Conservation (phyloP, 768 basidiomycete species). For the Paxillus ammoniavirescens region DNA sequence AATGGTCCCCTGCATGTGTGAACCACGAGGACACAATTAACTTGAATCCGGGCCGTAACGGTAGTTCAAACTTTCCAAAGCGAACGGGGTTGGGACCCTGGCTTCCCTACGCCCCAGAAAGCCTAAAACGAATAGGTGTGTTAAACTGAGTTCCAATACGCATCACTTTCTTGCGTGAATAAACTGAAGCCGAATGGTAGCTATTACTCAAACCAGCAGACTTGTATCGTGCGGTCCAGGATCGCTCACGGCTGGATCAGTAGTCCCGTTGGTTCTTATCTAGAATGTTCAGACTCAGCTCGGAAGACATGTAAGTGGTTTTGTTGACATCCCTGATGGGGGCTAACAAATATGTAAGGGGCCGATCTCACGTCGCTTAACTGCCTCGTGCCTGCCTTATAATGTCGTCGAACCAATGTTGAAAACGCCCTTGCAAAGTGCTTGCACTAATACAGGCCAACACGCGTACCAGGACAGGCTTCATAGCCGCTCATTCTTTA, state of each 20-base stretch:
- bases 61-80: background rate
- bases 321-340: constrained; percentile 11
- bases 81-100: constrained; percentile 13
- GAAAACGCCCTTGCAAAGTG: constrained; percentile 20
- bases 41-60: constrained; percentile 15
- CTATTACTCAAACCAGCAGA: constrained; percentile 1
- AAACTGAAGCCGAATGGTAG: constrained; percentile 2
- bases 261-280: constrained; percentile 3
- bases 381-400: constrained; percentile 36
- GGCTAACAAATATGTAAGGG: constrained; percentile 16
- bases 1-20: constrained; percentile 12
- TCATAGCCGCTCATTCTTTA: constrained; percentile 18
- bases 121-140: constrained; percentile 27
- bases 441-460: constrained; percentile 23
- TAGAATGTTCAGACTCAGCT: constrained; percentile 7
- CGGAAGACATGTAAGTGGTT: constrained; percentile 7
- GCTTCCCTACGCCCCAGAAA: constrained; percentile 17
- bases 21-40: constrained; percentile 28
- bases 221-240: background rate
- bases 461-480: constrained; percentile 32
- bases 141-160: constrained; percentile 20
- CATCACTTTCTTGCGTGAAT: background rate
- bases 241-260: background rate
- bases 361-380: constrained; percentile 34
- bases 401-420: constrained; percentile 22